phyloP scores from a whole-genome alignment of 2,329 filamentous ascomycete species.

The Fusarium globosum region DNA sequence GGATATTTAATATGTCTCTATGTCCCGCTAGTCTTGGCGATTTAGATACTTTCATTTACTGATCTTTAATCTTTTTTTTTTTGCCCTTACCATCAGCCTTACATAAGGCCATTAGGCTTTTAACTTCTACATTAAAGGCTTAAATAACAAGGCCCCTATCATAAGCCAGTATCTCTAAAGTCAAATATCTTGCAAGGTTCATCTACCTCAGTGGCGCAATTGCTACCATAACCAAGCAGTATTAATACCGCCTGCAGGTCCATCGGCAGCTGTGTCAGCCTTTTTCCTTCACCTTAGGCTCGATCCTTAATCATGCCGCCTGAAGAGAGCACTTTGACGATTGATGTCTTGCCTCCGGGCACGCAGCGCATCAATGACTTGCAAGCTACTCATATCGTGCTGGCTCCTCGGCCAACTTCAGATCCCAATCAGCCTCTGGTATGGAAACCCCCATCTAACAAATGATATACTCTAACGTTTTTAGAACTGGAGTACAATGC shows the following conservation, averaged over 20 bases:
- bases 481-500: conserved; percentile 31
- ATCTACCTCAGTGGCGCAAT: too few relatives aligned
- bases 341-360: conserved; percentile 21
- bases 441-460: neutral
- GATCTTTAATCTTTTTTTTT: neutral
- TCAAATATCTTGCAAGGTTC: too few relatives aligned
- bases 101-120: too few relatives aligned
- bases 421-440: conserved; percentile 37
- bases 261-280: too few relatives aligned
- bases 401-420: conserved; percentile 33
- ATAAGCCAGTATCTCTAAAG: too few relatives aligned
- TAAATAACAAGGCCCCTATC: too few relatives aligned
- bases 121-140: too few relatives aligned
- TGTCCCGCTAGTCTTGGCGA: neutral
- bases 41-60: too few relatives aligned
- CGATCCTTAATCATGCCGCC: neutral
- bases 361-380: conserved; percentile 31
- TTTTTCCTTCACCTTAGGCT: too few relatives aligned
- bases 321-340: neutral
- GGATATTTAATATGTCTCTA: neutral
- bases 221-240: too few relatives aligned
- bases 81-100: too few relatives aligned
- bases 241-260: too few relatives aligned
- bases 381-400: conserved; percentile 20
- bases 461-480: neutral